A percentile compares a stretch with the other conserved stretches of the same genome.
These are phyloP conservation scores for Talinum fruticosum DNA, from an alignment of 148 eudicot species.

Conservation along the genomic window DNA sequence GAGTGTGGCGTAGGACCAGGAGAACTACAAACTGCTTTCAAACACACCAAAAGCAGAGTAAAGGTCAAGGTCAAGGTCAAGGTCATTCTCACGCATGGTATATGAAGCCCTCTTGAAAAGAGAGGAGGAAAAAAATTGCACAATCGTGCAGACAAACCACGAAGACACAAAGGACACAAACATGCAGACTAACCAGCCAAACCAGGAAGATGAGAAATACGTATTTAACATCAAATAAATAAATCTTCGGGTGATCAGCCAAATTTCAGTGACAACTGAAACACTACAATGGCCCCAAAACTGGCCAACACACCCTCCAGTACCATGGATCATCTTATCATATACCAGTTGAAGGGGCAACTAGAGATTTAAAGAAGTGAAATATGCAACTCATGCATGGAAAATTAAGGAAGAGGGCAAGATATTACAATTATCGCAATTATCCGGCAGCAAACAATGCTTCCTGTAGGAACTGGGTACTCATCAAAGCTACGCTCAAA, in stretches of 20 bases:
- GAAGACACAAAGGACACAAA: too few species aligned
- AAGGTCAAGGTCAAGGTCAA: not conserved
- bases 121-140: not conserved
- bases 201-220: not conserved
- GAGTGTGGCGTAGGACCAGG: conserved; percentile 63
- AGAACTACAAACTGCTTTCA: conserved; percentile 51
- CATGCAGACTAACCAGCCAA: not conserved
- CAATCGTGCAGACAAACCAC: not conserved
- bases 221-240: not conserved
- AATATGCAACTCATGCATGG: conserved; percentile 4
- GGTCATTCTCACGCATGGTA: conserved; percentile 14
- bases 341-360: not conserved
- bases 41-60: conserved; percentile 12
- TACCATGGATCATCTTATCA: not conserved
- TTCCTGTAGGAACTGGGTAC: conserved; percentile 39
- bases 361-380: not conserved
- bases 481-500: conserved; percentile 47
- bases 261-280: not conserved
- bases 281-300: not conserved
- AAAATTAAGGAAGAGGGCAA: conserved; percentile 18
- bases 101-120: not conserved
- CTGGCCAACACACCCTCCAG: not conserved
- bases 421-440: conserved; percentile 56
- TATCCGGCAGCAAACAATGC: conserved; percentile 60
- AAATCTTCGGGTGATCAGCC: not conserved